Evolutionary conservation across 2,329 filamentous ascomycete species (phyloP), one percentile per base, ranked within the genome.

Genomic region (Diaporthe ilicicola): DNA sequence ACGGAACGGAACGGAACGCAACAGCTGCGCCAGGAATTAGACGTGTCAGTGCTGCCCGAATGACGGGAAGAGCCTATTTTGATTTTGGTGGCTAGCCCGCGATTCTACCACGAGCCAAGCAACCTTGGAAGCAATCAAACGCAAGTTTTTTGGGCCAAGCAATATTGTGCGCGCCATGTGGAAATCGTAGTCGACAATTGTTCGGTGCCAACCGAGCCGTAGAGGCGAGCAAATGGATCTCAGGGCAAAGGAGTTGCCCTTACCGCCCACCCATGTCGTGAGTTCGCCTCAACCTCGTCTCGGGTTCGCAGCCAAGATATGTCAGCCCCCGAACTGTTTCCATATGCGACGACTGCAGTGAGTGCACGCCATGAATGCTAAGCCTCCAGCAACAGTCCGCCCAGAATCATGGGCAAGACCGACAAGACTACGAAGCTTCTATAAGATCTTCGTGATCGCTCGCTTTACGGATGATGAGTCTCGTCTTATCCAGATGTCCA

Each of bases 381-480:
- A 24, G 42, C 59, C 59, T 48, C 42, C 42, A n/a, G 29, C 34
- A n/a, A 34, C 59, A 29, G 19, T 17, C 56, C 7, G 13, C n/a
- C 54, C 34, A 39, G 34, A 56, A 39, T 39, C 9, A 39, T 48
- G 27, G 42, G 56, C 29, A 7, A 10, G 27, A n/a, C 59, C 27
- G 12, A 48, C 59, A 48, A 34, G 42, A 62, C 42, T 15, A 42
- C 42, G 53, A 61, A 46, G 53, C 55, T 69, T 61, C 53, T 69
- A 69, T 69, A 69, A 69, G 66, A 69, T 61, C 53, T 29, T 61
- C 66, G 17, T 48, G 59, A 62, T 62, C 59, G 59, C 59, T 62
- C 59, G 53, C 29, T 69, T 46, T 27, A 46, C 1, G n/a, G 19
- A 50, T 61, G 19, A 51, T 22, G 37, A 13, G 22, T 69, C 66